phyloP scores from a whole-genome alignment of 2,329 filamentous ascomycete genomes.

The Lithohypha guttulata region DNA sequence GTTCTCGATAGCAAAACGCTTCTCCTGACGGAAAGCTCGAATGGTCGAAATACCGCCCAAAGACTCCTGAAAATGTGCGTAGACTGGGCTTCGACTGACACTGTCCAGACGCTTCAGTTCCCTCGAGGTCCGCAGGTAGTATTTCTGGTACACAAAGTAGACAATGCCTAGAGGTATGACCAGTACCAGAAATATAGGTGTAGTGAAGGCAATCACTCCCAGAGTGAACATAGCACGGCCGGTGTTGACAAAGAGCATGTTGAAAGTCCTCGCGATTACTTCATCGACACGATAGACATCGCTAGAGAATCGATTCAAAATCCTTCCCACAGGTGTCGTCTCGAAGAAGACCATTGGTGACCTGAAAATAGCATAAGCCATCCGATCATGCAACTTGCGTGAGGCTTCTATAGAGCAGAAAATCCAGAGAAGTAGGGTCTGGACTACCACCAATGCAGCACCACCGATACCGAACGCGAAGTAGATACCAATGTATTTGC shows the following conservation, averaged over 20 bases:
- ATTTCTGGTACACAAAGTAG: slow-evolving; percentile 90
- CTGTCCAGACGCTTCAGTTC: slow-evolving; percentile 95
- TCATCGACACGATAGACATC: slow-evolving; percentile 65
- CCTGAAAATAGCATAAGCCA: slow-evolving; percentile 95
- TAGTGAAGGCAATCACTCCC: slow-evolving; percentile 69
- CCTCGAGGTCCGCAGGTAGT: slow-evolving; percentile 90
- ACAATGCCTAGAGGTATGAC: slow-evolving; percentile 70
- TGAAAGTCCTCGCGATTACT: slow-evolving; percentile 90
- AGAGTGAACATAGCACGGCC: slow-evolving; percentile 73
- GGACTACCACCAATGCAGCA: slow-evolving; percentile 69
- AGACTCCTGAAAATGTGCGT: slow-evolving; percentile 96
- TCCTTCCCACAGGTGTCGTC: slow-evolving; percentile 89
- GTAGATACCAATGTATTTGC: slow-evolving; percentile 89
- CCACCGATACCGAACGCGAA: slow-evolving; percentile 88
- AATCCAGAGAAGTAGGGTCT: slow-evolving; percentile 89
- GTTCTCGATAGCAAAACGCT: slow-evolving; percentile 81
- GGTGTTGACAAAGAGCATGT: slow-evolving; percentile 79
- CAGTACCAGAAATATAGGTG: slow-evolving; percentile 67
- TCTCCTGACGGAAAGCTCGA: slow-evolving; percentile 81
- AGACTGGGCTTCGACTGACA: slow-evolving; percentile 89
- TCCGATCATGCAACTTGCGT: slow-evolving; percentile 88
- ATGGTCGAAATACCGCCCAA: slow-evolving; percentile 91
- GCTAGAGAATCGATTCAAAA: slow-evolving; percentile 85
- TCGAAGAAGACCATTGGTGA: slow-evolving; percentile 99
- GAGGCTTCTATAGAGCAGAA: slow-evolving; percentile 99